Conservation (phyloP, 805 yeast genomes). For the Starmerella sirachaensis region DNA sequence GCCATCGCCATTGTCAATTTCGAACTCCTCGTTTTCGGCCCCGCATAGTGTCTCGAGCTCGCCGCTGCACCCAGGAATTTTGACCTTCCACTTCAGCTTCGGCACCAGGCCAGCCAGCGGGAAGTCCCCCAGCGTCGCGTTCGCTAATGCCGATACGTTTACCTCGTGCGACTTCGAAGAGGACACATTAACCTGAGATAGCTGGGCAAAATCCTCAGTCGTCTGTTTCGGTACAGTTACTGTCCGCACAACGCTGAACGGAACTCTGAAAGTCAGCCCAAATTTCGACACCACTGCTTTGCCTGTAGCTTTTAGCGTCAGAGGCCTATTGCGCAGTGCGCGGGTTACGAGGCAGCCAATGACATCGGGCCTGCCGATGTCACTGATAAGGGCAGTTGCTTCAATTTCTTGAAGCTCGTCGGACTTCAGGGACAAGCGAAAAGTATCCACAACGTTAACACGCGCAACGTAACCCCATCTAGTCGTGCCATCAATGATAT, state of each 20-base stretch:
- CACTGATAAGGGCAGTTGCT: constrained; percentile 3
- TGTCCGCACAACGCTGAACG: constrained; percentile 4
- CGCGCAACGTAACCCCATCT: constrained; percentile 9
- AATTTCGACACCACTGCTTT: constrained; percentile 9
- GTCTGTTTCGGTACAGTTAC: constrained; percentile 10
- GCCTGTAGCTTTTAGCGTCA: constrained; percentile 11
- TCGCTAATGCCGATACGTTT: constrained; percentile 11
- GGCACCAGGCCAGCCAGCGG: constrained; percentile 23
- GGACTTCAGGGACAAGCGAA: background rate
- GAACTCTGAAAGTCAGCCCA: constrained; percentile 15
- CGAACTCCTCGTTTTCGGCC: constrained; percentile 17
- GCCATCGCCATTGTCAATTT: constrained; percentile 4
- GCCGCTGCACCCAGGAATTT: constrained; percentile 25
- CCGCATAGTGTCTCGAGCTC: constrained; percentile 11
- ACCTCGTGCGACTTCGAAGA: background rate
- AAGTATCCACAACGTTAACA: background rate
- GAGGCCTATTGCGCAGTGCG: constrained; percentile 5
- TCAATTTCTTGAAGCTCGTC: constrained; percentile 1
- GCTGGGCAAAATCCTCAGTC: constrained; percentile 13
- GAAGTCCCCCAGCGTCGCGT: constrained; percentile 8
- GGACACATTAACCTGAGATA: constrained; percentile 7
- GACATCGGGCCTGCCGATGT: constrained; percentile 18
- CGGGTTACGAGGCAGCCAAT: constrained; percentile 8
- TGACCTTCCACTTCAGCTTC: constrained; percentile 23
- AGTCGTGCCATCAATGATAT: too few species aligned